Percentiles rank a stretch among this genome's conserved stretches.
phyloP scores from a whole-genome alignment of 2,329 filamentous ascomycete genomes.

The Venturia asperata region DNA sequence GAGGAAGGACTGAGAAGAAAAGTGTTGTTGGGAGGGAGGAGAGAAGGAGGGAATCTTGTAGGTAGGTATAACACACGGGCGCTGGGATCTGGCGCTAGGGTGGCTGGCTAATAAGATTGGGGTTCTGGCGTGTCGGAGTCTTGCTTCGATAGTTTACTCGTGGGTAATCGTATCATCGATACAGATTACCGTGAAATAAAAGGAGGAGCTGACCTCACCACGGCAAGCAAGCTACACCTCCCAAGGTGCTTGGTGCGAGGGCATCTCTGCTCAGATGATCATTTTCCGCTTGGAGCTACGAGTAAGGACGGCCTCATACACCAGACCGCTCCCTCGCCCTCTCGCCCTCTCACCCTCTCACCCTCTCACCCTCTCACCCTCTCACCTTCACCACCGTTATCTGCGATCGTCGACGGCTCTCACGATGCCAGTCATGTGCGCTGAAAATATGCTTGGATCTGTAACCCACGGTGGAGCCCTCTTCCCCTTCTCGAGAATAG shows the following conservation, averaged over 20 bases:
- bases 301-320: neutral
- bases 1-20: neutral
- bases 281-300: neutral
- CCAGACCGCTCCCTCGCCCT: neutral
- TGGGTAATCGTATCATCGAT: neutral
- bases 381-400: neutral
- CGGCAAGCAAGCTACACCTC: too few species aligned
- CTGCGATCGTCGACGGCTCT: neutral
- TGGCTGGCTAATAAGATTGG: constrained; percentile 2
- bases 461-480: neutral
- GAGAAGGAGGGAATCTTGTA: neutral
- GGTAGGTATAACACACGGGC: neutral
- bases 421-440: neutral
- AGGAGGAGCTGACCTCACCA: too few species aligned
- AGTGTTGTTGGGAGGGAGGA: neutral
- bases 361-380: neutral
- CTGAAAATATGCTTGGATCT: neutral
- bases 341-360: neutral
- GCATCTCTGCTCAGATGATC: neutral
- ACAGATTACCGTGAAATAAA: neutral
- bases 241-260: neutral
- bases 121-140: too few species aligned
- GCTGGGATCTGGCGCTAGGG: neutral
- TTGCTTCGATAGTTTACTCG: neutral
- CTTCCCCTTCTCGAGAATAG: neutral